phyloP scores from a whole-genome alignment of 129 eudicot genomes.

The Flaveria ramosissima region DNA sequence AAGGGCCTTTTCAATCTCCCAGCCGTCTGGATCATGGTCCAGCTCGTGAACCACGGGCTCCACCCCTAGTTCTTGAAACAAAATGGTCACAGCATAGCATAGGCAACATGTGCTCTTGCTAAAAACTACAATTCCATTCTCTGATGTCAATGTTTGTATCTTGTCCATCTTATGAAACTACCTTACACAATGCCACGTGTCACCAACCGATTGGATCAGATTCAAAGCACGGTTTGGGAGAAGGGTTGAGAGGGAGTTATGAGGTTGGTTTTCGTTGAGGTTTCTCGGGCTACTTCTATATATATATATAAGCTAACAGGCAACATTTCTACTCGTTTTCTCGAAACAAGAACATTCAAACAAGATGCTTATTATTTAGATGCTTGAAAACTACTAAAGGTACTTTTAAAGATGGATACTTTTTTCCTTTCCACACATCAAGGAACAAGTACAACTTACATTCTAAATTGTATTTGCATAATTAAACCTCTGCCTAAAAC shows the following conservation, averaged over 20 bases:
- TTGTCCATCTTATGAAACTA: conserved; percentile 48
- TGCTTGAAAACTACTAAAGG: conserved; percentile 56
- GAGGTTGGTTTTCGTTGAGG: conserved; percentile 45
- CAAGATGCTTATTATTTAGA: conserved; percentile 49
- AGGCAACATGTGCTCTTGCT: conserved; percentile 80
- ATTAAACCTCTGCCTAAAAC: conserved; percentile 19
- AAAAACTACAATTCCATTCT: conserved; percentile 62
- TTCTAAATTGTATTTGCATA: conserved; percentile 20
- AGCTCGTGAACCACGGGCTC: conserved; percentile 52
- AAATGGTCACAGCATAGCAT: conserved; percentile 66
- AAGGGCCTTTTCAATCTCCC: conserved; percentile 75
- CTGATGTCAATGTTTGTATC: conserved; percentile 50
- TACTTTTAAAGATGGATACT: conserved; percentile 47
- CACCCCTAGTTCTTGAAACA: conserved; percentile 63
- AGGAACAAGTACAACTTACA: conserved; percentile 41
- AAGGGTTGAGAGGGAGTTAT: conserved; percentile 28
- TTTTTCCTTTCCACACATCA: conserved; percentile 40
- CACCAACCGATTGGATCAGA: conserved; percentile 33
- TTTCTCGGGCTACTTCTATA: conserved; percentile 43
- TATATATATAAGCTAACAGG: conserved; percentile 48
- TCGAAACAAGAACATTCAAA: conserved; percentile 50
- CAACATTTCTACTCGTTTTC: conserved; percentile 33
- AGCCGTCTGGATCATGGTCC: conserved; percentile 62
- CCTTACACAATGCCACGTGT: conserved; percentile 26
- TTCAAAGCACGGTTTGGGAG: conserved; percentile 20